Evolutionary conservation across 805 yeast genomes (phyloP).

Genomic region (Candida lessepsii): DNA sequence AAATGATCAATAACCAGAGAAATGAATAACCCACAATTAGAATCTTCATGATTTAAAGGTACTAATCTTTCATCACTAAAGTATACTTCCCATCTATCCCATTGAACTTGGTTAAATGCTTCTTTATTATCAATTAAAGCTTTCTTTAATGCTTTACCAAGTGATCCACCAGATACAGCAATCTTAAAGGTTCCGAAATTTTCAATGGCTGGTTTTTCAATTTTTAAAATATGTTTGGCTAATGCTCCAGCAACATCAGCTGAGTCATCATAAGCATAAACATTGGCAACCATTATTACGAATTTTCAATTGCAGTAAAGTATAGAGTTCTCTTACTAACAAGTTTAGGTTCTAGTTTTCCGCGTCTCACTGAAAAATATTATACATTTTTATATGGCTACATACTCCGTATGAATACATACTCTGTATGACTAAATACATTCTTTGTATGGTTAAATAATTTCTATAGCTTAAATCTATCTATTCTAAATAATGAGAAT

Average conservation of each 20-base stretch:
- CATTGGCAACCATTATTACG: slow-evolving; percentile 29
- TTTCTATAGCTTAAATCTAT: too few species aligned
- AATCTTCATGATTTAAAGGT: slow-evolving; percentile 75
- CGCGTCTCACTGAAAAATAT: not conserved
- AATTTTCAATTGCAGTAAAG: slow-evolving; percentile 1
- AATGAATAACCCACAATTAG: slow-evolving; percentile 81
- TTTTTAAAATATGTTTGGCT: slow-evolving; percentile 57
- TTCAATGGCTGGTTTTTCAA: slow-evolving; percentile 62
- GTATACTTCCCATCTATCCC: slow-evolving; percentile 78
- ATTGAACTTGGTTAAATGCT: slow-evolving; percentile 46
- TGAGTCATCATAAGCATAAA: slow-evolving; percentile 53
- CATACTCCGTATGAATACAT: too few species aligned
- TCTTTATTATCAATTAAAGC: slow-evolving; percentile 63
- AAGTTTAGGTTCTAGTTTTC: not conserved
- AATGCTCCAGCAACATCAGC: slow-evolving; percentile 63
- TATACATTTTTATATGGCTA: not conserved
- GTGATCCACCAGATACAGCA: slow-evolving; percentile 90
- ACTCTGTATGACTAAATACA: too few species aligned
- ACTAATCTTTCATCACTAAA: slow-evolving; percentile 92
- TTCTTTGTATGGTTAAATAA: too few species aligned
- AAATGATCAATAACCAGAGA: slow-evolving; percentile 55
- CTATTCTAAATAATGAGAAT: slow-evolving; percentile 70
- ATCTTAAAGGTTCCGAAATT: slow-evolving; percentile 53
- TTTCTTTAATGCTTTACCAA: slow-evolving; percentile 66
- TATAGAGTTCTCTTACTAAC: too few species aligned